Percentiles rank a stretch among this genome's conserved stretches.
Evolutionary conservation across 306 rosid species (phyloP).

Genomic region (Ceratonia siliqua): DNA sequence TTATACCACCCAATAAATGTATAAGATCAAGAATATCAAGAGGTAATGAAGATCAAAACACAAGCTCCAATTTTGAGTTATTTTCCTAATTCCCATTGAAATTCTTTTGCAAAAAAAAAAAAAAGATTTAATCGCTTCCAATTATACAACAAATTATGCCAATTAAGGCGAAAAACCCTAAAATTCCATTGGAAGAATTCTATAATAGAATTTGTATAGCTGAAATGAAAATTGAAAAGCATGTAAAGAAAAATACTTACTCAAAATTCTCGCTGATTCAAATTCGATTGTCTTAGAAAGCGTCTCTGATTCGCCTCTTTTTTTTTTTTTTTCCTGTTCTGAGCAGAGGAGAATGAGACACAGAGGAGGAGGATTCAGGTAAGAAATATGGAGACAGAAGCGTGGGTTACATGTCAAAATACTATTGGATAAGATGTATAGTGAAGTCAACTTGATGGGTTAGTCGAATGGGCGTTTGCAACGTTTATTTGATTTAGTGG

Average conservation of each 20-base stretch:
- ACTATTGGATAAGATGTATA: background rate
- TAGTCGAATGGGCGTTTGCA: background rate
- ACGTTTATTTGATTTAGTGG: conserved; percentile 36
- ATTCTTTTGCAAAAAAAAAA: background rate
- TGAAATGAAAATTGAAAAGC: background rate
- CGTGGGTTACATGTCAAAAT: conserved; percentile 15
- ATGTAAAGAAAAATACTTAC: conserved; percentile 41
- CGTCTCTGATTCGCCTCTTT: conserved; percentile 21
- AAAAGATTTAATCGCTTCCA: background rate
- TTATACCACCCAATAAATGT: background rate
- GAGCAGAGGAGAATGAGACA: conserved; percentile 19
- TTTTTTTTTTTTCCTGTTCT: background rate
- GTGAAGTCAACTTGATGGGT: conserved; percentile 34
- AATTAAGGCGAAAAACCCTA: conserved; percentile 35
- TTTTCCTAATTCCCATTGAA: background rate
- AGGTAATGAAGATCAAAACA: background rate
- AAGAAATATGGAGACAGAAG: conserved; percentile 49
- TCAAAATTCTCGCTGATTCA: conserved; percentile 44
- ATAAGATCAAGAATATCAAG: background rate
- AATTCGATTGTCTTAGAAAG: conserved; percentile 43
- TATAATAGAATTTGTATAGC: background rate
- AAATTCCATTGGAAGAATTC: conserved; percentile 21
- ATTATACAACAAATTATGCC: background rate
- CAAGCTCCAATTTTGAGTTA: conserved; percentile 14
- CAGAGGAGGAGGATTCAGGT: conserved; percentile 47